Evolutionary conservation across 2,329 filamentous ascomycete species (phyloP), one percentile per base, ranked within the genome.

Genomic region (Curvularia eragrostidis): DNA sequence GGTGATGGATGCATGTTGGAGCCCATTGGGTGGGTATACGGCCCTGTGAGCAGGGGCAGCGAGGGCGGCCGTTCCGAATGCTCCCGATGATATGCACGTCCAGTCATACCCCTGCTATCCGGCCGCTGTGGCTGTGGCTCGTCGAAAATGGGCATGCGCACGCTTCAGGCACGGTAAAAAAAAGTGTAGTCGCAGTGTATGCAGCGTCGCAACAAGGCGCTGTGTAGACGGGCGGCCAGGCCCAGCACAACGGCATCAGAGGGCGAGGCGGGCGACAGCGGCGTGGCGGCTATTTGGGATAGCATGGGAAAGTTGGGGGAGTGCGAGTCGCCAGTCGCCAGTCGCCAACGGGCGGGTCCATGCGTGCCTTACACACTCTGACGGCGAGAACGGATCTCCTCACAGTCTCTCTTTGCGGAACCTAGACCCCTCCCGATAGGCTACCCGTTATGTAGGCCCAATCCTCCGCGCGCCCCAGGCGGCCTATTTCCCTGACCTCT

Each of bases 341-440:
- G 39, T 36, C 12, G 34, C 4, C 12, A 15, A 15, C 39, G 24
- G 46, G 13, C 48, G 49, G 58, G 55, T 50, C 58, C 43, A 59
- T 55, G 58, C 56, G 46, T 55, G 51, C 54, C 46, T 32, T 59
- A 56, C 52, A 55, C 46, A 41, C 52, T 43, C 34, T 55, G 56
- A 58, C 58, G 52, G 58, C 61, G 56, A 54, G 55, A 54, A 59
- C 62, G 60, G 58, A 52, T 52, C 59, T 56, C 59, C 56, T 59
- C 60, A 57, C 39, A 49, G 34, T 56, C 52, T 49, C 58, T 52
- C 39, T 54, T 18, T 53, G 52, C 62, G 62, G 59, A 52, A 43
- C 52, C 50, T 41, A 34, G 53, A 49, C 52, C 48, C 59, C 49
- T 69, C 72, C 49, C 72, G 70, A 74, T 74, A 70, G 69, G 71